Evolutionary conservation across 768 basidiomycete species (phyloP), one percentile per base, ranked within the genome.

Genomic region (Baorangia bicolor): DNA sequence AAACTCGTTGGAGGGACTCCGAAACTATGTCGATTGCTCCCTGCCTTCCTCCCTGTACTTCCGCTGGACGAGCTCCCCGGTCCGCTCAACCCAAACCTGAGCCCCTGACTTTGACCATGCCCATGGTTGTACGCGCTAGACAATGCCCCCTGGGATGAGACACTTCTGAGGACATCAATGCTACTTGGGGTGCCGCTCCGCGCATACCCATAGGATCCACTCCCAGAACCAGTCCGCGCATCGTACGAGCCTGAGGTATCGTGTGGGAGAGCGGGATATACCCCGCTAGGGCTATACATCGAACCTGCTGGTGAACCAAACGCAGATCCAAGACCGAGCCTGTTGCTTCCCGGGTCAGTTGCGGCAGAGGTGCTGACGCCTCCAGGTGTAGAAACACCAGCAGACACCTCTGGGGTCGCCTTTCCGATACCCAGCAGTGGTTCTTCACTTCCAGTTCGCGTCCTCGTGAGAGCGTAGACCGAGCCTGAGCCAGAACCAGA

Each of bases 91-190:
- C 63, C 60, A n/a, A 67, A 61, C 10, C 40, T 53, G 49, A 65
- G 50, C 5, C 65, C 58, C 10, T 58, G 61, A 38, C 55, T 33
- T 34, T 55, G 64, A 9, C 45, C 39, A n/a, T 58, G 64, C 18
- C 61, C 59, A 16, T 62, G 59, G 20, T 53, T 60, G 31, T 66
- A 51, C 23, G 42, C 35, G 35, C 58, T 68, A 12, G 66, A 68
- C 16, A 72, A 23, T 25, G 61, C 68, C 5, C 70, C 70, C 16
- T 72, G 68, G 2, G 70, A 70, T 4, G 69, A 68, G n/a, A 72
- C 67, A 14, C 70, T 70, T 44, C 66, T 41, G 12, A 72, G 50
- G 21, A 54, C 48, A 21, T 70, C 64, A 11, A 70, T 60, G 38
- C 61, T 72, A n/a, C 53, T 69, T 21, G 64, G 57, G 2, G 69